Evolutionary conservation across 176 grass and related monocot genomes (phyloP).

Genomic region (Aegilops longissima): DNA sequence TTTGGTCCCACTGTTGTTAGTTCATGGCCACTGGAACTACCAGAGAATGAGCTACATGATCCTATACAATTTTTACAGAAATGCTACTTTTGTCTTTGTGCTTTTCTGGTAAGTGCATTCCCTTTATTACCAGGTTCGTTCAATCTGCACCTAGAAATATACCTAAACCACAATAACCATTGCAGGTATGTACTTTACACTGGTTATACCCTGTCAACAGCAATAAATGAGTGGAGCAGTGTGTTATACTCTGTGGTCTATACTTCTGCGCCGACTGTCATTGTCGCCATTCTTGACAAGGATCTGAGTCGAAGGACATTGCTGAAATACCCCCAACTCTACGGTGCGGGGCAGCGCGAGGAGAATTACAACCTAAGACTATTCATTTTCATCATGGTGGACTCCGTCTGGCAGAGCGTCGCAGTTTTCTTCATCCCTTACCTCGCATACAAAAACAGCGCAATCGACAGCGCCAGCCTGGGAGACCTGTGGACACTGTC

Average conservation of each 20-base stretch:
- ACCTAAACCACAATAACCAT: constrained; percentile 32
- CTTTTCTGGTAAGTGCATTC: constrained; percentile 81
- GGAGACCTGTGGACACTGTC: constrained; percentile 84
- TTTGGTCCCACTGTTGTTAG: constrained; percentile 80
- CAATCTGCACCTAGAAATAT: constrained; percentile 25
- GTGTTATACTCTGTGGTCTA: constrained; percentile 93
- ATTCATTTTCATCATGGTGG: constrained; percentile 81
- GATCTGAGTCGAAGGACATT: constrained; percentile 82
- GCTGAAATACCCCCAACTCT: constrained; percentile 84
- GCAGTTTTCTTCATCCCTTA: constrained; percentile 87
- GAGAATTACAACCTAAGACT: constrained; percentile 92
- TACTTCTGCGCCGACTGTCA: constrained; percentile 75
- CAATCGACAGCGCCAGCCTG: constrained; percentile 63
- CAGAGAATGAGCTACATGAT: constrained; percentile 99
- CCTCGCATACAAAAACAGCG: constrained; percentile 77
- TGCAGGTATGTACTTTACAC: constrained; percentile 97
- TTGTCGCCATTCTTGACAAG: constrained; percentile 92
- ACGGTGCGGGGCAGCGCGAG: constrained; percentile 73
- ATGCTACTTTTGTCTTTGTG: constrained; percentile 89
- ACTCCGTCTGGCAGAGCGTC: constrained; percentile 84
- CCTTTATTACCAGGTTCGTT: constrained; percentile 12
- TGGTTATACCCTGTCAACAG: constrained; percentile 78
- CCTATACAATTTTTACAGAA: constrained; percentile 97
- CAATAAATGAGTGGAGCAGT: constrained; percentile 91
- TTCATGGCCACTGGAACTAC: constrained; percentile 99